Percentiles rank a stretch among this genome's conserved stretches.
These are phyloP conservation scores for Dionaea muscipula DNA, from an alignment of 179 eudicot genomes.

Conservation along the genomic window DNA sequence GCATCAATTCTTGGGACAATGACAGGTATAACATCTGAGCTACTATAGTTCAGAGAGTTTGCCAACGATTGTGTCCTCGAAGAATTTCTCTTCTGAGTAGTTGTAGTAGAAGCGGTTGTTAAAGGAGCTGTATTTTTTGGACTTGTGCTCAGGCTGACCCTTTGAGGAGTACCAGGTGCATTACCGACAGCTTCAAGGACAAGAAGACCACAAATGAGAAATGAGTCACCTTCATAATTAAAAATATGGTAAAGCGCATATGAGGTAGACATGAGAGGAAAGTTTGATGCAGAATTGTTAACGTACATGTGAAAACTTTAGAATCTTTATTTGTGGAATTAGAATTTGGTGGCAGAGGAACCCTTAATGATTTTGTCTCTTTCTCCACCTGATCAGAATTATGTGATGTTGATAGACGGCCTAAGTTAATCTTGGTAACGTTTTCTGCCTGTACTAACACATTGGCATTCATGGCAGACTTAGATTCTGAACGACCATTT, in stretches of 20 bases:
- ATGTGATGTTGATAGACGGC: slow-evolving; percentile 56
- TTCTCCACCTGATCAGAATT: slow-evolving; percentile 49
- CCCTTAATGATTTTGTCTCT: slow-evolving; percentile 58
- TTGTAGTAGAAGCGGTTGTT: slow-evolving; percentile 29
- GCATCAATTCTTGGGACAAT: slow-evolving; percentile 70
- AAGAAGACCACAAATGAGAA: slow-evolving; percentile 8
- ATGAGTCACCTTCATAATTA: slow-evolving; percentile 10
- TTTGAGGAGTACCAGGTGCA: slow-evolving; percentile 62
- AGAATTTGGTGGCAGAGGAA: slow-evolving; percentile 44
- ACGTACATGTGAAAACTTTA: slow-evolving; percentile 60
- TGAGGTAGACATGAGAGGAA: slow-evolving; percentile 2
- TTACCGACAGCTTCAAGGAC: slow-evolving; percentile 43
- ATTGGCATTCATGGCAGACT: slow-evolving; percentile 43
- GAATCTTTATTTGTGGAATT: slow-evolving; percentile 46
- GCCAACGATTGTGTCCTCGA: slow-evolving; percentile 41
- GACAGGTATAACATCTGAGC: slow-evolving; percentile 56
- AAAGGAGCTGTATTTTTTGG: slow-evolving; percentile 35
- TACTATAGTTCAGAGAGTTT: slow-evolving; percentile 35
- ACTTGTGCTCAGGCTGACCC: slow-evolving; percentile 42
- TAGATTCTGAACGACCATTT: slow-evolving; percentile 46
- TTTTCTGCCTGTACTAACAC: slow-evolving; percentile 42
- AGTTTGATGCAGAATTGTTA: background rate
- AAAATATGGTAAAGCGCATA: background rate
- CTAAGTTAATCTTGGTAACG: slow-evolving; percentile 40
- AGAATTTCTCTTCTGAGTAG: slow-evolving; percentile 44